A percentile compares a stretch with the other conserved stretches of the same genome.
phyloP scores from a whole-genome alignment of 2,329 filamentous ascomycete species.

The Chrysoporthe puriensis region DNA sequence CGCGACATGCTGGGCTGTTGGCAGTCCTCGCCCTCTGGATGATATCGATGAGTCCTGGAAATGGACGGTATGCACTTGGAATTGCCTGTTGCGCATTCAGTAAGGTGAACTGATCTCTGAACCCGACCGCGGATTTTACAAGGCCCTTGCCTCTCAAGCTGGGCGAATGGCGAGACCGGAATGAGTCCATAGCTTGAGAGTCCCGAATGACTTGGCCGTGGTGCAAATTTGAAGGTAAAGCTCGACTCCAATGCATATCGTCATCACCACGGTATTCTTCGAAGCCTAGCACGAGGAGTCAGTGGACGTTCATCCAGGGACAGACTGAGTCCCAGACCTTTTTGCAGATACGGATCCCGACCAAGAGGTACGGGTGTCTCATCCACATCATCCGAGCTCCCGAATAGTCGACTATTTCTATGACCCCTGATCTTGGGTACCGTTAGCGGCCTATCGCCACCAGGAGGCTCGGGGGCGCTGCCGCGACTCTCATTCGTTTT shows the following conservation, averaged over 20 bases:
- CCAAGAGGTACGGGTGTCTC: conserved; percentile 17
- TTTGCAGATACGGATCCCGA: conserved; percentile 15
- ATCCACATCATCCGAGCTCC: conserved; percentile 4
- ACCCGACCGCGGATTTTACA: conserved; percentile 18
- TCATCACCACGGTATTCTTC: background rate
- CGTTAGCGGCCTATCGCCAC: conserved; percentile 36
- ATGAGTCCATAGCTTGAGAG: conserved; percentile 1
- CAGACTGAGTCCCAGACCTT: conserved; percentile 5
- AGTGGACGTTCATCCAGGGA: background rate
- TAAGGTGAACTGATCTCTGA: conserved; percentile 21
- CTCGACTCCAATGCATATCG: background rate
- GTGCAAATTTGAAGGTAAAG: conserved; percentile 7
- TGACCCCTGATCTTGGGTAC: conserved; percentile 42
- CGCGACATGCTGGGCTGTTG: background rate
- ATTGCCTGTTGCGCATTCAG: conserved; percentile 15
- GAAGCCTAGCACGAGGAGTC: background rate
- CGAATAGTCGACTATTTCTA: conserved; percentile 17
- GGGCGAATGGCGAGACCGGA: conserved; percentile 11
- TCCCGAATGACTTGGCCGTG: conserved; percentile 4
- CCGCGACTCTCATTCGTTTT: conserved; percentile 32
- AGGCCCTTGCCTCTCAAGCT: conserved; percentile 12
- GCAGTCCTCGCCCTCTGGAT: conserved; percentile 20
- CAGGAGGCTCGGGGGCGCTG: conserved; percentile 34
- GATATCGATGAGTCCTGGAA: conserved; percentile 22
- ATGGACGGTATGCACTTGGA: conserved; percentile 16